Conservation (phyloP, 1,284 basidiomycete genomes). For the Leccinum insolens region DNA sequence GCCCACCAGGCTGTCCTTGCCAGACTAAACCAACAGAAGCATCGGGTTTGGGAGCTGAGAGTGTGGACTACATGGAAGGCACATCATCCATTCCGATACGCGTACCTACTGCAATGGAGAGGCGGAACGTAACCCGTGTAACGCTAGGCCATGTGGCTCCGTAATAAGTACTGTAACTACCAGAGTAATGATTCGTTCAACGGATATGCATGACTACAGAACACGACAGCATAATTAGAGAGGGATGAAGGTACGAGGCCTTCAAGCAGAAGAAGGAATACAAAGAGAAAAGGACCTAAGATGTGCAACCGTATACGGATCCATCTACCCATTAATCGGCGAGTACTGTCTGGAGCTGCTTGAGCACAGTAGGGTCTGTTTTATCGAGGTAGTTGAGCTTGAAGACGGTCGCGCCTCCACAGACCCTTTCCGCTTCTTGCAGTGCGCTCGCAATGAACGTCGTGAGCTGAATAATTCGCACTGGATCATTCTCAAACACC, state of each 20-base stretch:
- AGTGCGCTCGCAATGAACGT: constrained; percentile 58
- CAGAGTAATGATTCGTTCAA: constrained; percentile 4
- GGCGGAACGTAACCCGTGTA: constrained; percentile 26
- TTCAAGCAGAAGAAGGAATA: not conserved
- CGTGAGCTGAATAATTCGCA: constrained; percentile 64
- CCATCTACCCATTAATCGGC: constrained; percentile 8
- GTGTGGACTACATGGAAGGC: not conserved
- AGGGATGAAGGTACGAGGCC: constrained; percentile 2
- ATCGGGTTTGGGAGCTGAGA: not conserved
- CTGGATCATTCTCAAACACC: constrained; percentile 70
- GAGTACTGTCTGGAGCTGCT: constrained; percentile 65
- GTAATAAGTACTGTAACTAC: constrained; percentile 13
- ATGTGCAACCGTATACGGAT: not conserved
- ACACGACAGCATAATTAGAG: constrained; percentile 7
- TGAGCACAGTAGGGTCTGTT: constrained; percentile 69
- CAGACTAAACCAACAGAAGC: constrained; percentile 22
- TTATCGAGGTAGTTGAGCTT: constrained; percentile 61
- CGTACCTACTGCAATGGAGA: constrained; percentile 35
- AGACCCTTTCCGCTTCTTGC: constrained; percentile 59
- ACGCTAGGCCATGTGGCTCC: constrained; percentile 19
- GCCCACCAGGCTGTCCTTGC: constrained; percentile 37
- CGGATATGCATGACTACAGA: constrained; percentile 6
- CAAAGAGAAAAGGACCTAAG: not conserved
- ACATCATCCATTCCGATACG: constrained; percentile 30
- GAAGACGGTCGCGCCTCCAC: constrained; percentile 58